These are phyloP conservation scores for Huntiella bhutanensis DNA, from an alignment of 2,329 filamentous ascomycete genomes.

Conservation along the genomic window DNA sequence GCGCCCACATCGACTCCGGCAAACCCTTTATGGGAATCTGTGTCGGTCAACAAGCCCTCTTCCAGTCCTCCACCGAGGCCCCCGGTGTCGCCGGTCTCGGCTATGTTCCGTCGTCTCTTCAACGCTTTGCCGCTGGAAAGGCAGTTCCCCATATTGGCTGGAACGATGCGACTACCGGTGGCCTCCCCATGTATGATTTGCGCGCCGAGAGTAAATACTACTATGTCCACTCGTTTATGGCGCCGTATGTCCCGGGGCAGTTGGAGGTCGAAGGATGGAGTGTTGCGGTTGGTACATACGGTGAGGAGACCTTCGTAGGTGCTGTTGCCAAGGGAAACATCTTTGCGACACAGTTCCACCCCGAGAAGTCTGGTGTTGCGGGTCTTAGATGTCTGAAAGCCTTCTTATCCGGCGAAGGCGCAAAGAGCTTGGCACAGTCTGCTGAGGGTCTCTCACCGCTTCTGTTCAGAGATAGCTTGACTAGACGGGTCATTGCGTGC, in stretches of 20 bases:
- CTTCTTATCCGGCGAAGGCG: conserved; percentile 58
- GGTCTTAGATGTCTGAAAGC: conserved; percentile 68
- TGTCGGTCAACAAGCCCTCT: conserved; percentile 81
- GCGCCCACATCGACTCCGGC: conserved; percentile 64
- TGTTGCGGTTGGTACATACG: conserved; percentile 80
- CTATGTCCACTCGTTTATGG: conserved; percentile 91
- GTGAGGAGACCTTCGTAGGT: conserved; percentile 75
- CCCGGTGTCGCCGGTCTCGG: conserved; percentile 53
- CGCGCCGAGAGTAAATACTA: conserved; percentile 82
- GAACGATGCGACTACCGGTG: conserved; percentile 65
- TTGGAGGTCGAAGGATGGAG: conserved; percentile 73
- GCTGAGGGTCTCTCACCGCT: conserved; percentile 14
- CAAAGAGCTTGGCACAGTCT: conserved; percentile 13
- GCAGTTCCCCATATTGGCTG: conserved; percentile 98
- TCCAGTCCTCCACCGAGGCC: conserved; percentile 69
- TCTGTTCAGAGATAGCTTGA: conserved; percentile 46
- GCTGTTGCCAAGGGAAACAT: conserved; percentile 73
- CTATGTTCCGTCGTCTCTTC: conserved; percentile 50
- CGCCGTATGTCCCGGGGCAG: conserved; percentile 51
- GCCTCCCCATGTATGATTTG: conserved; percentile 52
- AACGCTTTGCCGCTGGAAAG: conserved; percentile 60
- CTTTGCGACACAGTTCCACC: conserved; percentile 89
- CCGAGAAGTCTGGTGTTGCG: conserved; percentile 86
- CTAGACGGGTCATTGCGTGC: conserved; percentile 85
- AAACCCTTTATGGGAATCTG: conserved; percentile 98